phyloP scores from a whole-genome alignment of 495 filamentous ascomycete species.

The Xylaria bambusicola region DNA sequence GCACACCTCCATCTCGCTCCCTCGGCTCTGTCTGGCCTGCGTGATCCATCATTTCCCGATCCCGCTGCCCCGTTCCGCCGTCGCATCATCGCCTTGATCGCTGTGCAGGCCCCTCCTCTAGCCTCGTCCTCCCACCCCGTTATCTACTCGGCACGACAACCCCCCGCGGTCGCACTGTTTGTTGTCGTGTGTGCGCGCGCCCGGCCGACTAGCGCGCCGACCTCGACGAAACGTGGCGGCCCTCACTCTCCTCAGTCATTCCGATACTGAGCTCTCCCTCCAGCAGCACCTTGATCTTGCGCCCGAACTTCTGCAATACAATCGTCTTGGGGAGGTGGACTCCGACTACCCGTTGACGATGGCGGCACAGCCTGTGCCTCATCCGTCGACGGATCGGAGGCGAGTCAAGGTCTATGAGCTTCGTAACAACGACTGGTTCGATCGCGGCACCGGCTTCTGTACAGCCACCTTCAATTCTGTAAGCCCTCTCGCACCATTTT shows the following conservation, averaged over 20 bases:
- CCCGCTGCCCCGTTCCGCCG: neutral
- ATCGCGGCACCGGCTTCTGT: slow-evolving; percentile 95
- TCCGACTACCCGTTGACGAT: slow-evolving; percentile 50
- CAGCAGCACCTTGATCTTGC: slow-evolving; percentile 47
- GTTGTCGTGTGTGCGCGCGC: slow-evolving; percentile 32
- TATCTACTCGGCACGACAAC: neutral
- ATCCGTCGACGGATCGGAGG: slow-evolving; percentile 84
- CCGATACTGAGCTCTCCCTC: slow-evolving; percentile 46
- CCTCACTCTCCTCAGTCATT: slow-evolving; percentile 46
- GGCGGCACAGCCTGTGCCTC: slow-evolving; percentile 87
- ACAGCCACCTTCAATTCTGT: slow-evolving; percentile 76
- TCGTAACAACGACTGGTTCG: slow-evolving; percentile 98
- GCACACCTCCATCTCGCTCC: slow-evolving; percentile 1
- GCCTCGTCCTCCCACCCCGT: neutral
- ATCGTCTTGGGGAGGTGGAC: slow-evolving; percentile 39
- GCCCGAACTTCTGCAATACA: slow-evolving; percentile 41
- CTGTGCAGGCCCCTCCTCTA: neutral
- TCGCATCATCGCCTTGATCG: slow-evolving; percentile 11
- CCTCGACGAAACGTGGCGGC: slow-evolving; percentile 46
- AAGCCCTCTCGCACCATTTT: slow-evolving; percentile 43
- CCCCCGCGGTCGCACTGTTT: slow-evolving; percentile 15
- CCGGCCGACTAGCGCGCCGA: slow-evolving; percentile 34
- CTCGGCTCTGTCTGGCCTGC: neutral
- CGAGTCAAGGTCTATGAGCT: slow-evolving; percentile 99
- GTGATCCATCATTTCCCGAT: neutral